Conservation (phyloP, 257 asterid genomes). For the Rhazya stricta region DNA sequence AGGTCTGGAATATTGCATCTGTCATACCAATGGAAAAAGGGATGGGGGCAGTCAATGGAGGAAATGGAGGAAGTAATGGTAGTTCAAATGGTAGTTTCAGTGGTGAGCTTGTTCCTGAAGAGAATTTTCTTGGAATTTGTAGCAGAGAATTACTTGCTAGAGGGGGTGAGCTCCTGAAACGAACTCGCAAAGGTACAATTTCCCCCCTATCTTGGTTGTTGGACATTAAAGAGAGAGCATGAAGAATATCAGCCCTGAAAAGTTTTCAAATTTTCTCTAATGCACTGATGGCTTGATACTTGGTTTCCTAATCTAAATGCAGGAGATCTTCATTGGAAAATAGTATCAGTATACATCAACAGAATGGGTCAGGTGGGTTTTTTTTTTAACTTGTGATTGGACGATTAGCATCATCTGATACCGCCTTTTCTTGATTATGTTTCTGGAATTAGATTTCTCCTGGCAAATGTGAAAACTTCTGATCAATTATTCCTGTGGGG, state of each 20-base stretch:
- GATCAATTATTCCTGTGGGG: not conserved
- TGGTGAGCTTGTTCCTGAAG: slow-evolving; percentile 78
- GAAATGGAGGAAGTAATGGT: slow-evolving; percentile 47
- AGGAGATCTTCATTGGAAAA: slow-evolving; percentile 98
- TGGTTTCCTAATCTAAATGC: slow-evolving; percentile 24
- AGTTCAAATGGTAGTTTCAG: slow-evolving; percentile 70
- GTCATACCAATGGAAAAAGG: slow-evolving; percentile 87
- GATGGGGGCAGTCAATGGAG: slow-evolving; percentile 39
- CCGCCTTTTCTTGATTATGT: slow-evolving; percentile 1
- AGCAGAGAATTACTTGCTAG: slow-evolving; percentile 84
- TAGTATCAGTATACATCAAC: slow-evolving; percentile 87
- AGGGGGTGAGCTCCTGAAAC: slow-evolving; percentile 84
- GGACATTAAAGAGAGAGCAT: not conserved
- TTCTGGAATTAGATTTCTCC: not conserved
- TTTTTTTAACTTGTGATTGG: slow-evolving; percentile 21
- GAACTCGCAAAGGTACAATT: slow-evolving; percentile 70
- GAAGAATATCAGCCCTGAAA: not conserved
- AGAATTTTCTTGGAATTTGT: slow-evolving; percentile 86
- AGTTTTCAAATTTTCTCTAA: not conserved
- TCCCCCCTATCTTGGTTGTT: not conserved
- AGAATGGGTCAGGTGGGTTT: slow-evolving; percentile 71
- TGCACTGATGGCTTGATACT: not conserved
- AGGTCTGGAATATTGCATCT: slow-evolving; percentile 83
- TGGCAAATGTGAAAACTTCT: not conserved
- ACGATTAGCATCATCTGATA: slow-evolving; percentile 17